phyloP scores from a whole-genome alignment of 1,284 basidiomycete species.

The Pseudomicrostroma phylloplanum region DNA sequence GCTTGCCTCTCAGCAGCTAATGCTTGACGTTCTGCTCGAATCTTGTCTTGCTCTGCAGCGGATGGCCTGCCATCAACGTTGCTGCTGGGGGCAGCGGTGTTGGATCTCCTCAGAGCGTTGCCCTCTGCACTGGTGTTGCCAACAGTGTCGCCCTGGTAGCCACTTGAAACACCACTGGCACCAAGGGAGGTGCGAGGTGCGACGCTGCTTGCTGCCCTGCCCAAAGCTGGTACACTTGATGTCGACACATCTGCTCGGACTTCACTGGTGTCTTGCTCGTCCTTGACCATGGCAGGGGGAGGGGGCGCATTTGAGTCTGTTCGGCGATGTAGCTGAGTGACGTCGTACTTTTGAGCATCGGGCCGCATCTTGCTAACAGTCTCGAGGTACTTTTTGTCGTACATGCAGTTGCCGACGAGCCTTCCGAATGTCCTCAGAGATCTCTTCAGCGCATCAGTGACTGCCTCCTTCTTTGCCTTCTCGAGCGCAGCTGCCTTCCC shows the following conservation, averaged over 20 bases:
- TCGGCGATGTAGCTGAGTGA: not conserved
- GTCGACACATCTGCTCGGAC: not conserved
- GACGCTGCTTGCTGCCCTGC: not conserved
- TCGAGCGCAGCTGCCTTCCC: conserved; percentile 80
- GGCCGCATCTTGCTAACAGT: conserved; percentile 8
- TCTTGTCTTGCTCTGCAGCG: not conserved
- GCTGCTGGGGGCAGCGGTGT: not conserved
- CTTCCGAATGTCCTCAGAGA: conserved; percentile 83
- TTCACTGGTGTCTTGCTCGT: not conserved
- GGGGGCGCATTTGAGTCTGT: not conserved
- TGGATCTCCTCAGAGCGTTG: not conserved
- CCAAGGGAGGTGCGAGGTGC: not conserved
- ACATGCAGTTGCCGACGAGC: conserved; percentile 13
- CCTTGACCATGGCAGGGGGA: not conserved
- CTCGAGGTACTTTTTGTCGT: conserved; percentile 14
- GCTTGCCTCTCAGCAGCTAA: not conserved
- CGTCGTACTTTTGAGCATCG: conserved; percentile 2
- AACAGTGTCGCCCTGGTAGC: too few relatives aligned
- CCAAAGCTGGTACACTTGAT: not conserved
- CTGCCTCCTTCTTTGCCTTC: conserved; percentile 97
- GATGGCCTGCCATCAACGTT: not conserved
- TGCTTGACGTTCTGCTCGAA: conserved; percentile 1
- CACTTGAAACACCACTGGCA: not conserved
- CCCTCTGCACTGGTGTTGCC: too few relatives aligned
- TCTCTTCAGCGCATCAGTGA: conserved; percentile 88